phyloP scores from a whole-genome alignment of 208 protist species.

The Trypanosoma platydactyli region DNA sequence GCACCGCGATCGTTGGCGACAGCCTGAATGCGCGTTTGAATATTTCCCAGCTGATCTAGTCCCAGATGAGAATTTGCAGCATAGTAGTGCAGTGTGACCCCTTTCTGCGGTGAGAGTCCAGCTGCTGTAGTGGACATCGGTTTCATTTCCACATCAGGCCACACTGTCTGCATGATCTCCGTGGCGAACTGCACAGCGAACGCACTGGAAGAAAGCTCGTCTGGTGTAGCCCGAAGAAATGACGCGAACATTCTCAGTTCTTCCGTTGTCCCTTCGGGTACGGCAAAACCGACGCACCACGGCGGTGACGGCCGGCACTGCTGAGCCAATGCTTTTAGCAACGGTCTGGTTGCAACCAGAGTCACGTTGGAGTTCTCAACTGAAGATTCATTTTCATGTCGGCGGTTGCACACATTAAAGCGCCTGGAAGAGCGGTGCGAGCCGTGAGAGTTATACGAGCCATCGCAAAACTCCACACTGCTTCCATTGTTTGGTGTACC shows the following conservation, averaged over 20 bases:
- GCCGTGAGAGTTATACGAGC: conserved; percentile 8
- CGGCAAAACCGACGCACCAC: conserved; percentile 38
- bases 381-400: neutral
- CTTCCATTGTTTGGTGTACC: conserved; percentile 30
- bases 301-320: conserved; percentile 37
- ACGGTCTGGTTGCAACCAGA: conserved; percentile 35
- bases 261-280: conserved; percentile 19
- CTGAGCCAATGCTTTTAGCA: conserved; percentile 39
- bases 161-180: conserved; percentile 29
- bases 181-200: conserved; percentile 10
- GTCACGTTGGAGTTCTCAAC: conserved; percentile 18
- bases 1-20: conserved; percentile 23
- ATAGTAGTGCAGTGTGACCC: conserved; percentile 39
- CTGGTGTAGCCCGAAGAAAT: conserved; percentile 29
- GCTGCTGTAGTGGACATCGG: conserved; percentile 39
- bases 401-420: conserved; percentile 11
- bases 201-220: conserved; percentile 21
- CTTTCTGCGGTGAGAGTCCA: conserved; percentile 35
- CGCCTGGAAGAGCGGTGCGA: conserved; percentile 11
- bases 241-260: conserved; percentile 37
- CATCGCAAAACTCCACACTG: neutral
- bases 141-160: conserved; percentile 28
- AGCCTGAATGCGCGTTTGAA: conserved; percentile 12
- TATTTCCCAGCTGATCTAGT: conserved; percentile 12
- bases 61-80: conserved; percentile 26